Evolutionary conservation across 306 rosid species (phyloP), one percentile per base, ranked within the genome.

Genomic region (Albizia julibrissin): DNA sequence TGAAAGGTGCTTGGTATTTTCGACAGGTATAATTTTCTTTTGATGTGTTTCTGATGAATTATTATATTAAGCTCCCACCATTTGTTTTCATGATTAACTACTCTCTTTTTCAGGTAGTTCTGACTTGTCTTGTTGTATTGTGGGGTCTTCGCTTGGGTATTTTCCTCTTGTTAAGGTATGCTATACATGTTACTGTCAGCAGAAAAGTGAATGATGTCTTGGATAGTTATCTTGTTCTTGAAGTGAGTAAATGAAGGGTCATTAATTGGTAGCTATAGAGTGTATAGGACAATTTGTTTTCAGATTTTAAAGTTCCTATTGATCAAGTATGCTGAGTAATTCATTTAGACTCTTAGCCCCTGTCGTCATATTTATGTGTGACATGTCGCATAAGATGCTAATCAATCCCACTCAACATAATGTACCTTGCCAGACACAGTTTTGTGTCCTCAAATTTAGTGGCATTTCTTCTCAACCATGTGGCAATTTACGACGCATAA

Each of bases 91-190:
- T 81, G 62, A 73, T 73, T 19, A 22, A 58, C 56, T 75, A 21
- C 47, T 80, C 75, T 67, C n/a, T 62, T 70, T 69, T 87, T 75
- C 97, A 95, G 99, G 64, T 92, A 11, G 62, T 93, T 68, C 88
- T 95, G 80, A 85, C 97, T 82, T 76, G 83, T 24, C 94, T 95
- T 84, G 99, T 95, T 49, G 87, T 88, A 67, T 15, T 85, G 88
- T 95, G 99, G 99, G 98, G 97, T 79, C 86, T 95, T 78, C 99
- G 99, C 74, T 91, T 95, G 22, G 93, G 33, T 16, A 43, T 90
- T 81, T 95, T 95, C 85, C 91, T 95, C 74, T 78, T 95, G 68
- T 75, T 85, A 85, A 95, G 99, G 99, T 93, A 85, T 31, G 65
- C 31, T 37, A 0, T 10, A 77, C 65, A 70, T 62, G 62, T 62